Percentiles rank a stretch among this genome's conserved stretches.
Evolutionary conservation across 1,139 yeast species (phyloP).

Genomic region (Trichomonascaceae sp.): DNA sequence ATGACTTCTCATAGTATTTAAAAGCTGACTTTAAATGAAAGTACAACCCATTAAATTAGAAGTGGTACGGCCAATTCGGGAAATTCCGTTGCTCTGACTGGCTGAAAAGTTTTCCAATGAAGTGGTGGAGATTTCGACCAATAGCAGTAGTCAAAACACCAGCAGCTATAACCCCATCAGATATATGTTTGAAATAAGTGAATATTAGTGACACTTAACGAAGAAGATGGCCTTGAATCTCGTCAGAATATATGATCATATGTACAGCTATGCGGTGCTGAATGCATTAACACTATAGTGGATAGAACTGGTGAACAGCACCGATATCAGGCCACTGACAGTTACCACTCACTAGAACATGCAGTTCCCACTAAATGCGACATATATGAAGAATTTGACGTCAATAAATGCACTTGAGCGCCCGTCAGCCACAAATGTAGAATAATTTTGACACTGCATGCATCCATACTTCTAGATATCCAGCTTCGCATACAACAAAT

Average conservation of each 20-base stretch:
- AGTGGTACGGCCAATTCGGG: background rate
- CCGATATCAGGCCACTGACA: background rate
- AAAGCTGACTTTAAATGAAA: background rate
- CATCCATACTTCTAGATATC: background rate
- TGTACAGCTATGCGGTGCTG: background rate
- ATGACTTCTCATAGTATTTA: background rate
- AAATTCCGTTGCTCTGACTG: background rate
- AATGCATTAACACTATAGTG: background rate
- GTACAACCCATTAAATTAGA: background rate
- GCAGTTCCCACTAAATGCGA: background rate
- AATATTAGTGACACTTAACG: background rate
- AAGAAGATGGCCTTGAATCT: background rate
- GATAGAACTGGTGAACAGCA: background rate
- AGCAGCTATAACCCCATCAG: background rate
- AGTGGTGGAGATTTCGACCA: background rate
- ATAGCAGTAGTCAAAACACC: background rate
- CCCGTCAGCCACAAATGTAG: background rate
- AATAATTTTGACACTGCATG: background rate
- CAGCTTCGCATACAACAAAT: constrained; percentile 48
- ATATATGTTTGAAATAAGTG: background rate
- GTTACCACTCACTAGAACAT: background rate
- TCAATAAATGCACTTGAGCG: background rate
- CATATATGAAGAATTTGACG: background rate
- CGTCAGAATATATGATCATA: background rate
- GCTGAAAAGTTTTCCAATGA: background rate